Base-by-base conservation (phyloP, 2,329 filamentous ascomycete genomes). In the Ceratocystis colombiana region DNA sequence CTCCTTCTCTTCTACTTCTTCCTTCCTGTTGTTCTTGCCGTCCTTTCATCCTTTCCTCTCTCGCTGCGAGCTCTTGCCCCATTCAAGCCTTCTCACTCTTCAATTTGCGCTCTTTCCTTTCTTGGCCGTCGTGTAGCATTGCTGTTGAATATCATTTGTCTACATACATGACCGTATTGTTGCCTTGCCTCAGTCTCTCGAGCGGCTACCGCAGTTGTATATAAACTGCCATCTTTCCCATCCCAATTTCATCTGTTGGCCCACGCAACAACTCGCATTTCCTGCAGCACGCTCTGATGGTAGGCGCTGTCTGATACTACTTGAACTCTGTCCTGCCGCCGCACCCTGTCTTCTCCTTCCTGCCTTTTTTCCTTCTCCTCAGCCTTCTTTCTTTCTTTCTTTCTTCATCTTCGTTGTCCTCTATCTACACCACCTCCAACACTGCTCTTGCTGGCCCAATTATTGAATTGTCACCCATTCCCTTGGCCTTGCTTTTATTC, bases 91-190 rank as follows among this genome's bases (percentile, higher is more conserved):
- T 41, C 10, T 4, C 37, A 15, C 37, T 2, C 48, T 53, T 53
- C 57, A 12, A 5, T 61, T 61, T 61, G 17, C 5, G 57, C 57
- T 12, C 33, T 61, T 41, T 41, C 30, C 57, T 41, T 61, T 61
- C 33, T 22, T 30, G 41, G 61, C 22, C 17, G 61, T 10, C 3
- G 48, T 53, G 48, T 53, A 53, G 48, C 48, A 53, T 53, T 53
- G 48, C 48, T 28, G 3, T 53, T 53, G 48, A 28, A 15, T 28
- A 53, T 53, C 22, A 53, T 28, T 53, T 25, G 48, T 15, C 15
- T 53, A 53, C 7, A 53, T 25, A 20, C 8, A 20, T 22, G 17
- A 12, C 48, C 25, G 25, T 12, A 30, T 25, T 48, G 8, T 15
- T 53, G 48, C 7, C n/a, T 25, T 50, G 55, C 55, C 8, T 59